phyloP scores from a whole-genome alignment of 495 filamentous ascomycete genomes.

The Talaromyces proteolyticus region DNA sequence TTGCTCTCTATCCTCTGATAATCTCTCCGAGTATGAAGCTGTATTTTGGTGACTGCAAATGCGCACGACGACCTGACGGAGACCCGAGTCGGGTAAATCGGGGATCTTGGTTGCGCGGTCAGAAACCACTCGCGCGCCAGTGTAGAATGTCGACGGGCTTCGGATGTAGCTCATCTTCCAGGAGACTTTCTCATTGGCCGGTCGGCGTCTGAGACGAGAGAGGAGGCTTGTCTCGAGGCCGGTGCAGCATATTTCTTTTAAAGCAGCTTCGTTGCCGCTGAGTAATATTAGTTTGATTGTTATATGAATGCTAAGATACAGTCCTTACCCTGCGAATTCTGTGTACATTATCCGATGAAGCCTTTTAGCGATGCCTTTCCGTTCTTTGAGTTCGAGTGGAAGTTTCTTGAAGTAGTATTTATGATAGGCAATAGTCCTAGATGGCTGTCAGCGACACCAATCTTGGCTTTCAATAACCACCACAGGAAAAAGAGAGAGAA shows the following conservation, averaged over 20 bases:
- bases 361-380: constrained; percentile 32
- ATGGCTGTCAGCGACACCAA: constrained; percentile 5
- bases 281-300: not conserved
- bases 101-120: constrained; percentile 50
- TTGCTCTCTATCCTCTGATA: not conserved
- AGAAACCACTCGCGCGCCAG: constrained; percentile 48
- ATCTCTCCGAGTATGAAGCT: not conserved
- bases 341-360: constrained; percentile 67
- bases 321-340: constrained; percentile 58
- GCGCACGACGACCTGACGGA: constrained; percentile 69
- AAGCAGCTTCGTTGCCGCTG: constrained; percentile 50
- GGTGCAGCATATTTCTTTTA: constrained; percentile 54
- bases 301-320: not conserved
- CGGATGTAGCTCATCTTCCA: constrained; percentile 64
- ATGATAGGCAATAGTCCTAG: constrained; percentile 35
- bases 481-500: not conserved
- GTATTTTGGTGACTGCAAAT: constrained; percentile 61
- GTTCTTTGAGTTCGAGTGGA: constrained; percentile 37
- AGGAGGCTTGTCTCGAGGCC: constrained; percentile 53
- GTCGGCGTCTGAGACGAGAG: constrained; percentile 41
- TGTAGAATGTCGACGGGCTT: constrained; percentile 38
- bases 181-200: constrained; percentile 38
- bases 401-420: constrained; percentile 24
- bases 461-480: too few species aligned
- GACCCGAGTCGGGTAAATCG: constrained; percentile 33